Evolutionary conservation across 2,329 filamentous ascomycete genomes (phyloP), one percentile per base, ranked within the genome.

Genomic region (Aspergillus fructus): DNA sequence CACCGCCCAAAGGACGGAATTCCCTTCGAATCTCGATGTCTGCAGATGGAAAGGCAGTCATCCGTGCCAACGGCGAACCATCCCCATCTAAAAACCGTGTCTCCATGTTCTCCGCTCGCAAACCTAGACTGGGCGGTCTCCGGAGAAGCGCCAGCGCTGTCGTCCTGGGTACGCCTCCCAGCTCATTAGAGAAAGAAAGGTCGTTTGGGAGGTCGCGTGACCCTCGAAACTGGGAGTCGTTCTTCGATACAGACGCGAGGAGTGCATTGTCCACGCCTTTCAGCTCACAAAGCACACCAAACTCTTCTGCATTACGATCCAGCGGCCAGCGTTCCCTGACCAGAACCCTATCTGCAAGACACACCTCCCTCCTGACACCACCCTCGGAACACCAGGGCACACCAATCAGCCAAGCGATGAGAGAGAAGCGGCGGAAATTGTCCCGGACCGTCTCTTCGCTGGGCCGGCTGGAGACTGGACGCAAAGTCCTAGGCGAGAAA

Each of bases 151-250:
- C 85, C 64, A 93, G 89, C 70, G 87, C 88, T 17, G 75, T 88
- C 39, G 78, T 81, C 39, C 79, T 82, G 55, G 76, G 84, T 60
- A 86, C 83, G 4, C 76, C 86, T n/a, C 81, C 82, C 23, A 81
- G 83, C 49, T 82, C 84, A 58, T 82, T 82, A 69, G 71, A 62
- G 45, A 68, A 66, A 55, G 70, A 75, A 40, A 77, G 88, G 17
- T 77, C 78, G 34, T 86, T 87, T 55, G 90, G 90, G 54, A 85
- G 93, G 56, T 96, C 93, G 56, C 87, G 91, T 54, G 90, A 97
- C 72, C 90, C 92, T 17, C 87, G 92, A 50, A 90, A 89, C 6
- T 97, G 93, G 93, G 91, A 96, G 68, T 91, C 91, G 56, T 93
- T 90, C 77, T 93, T 91, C 67, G 91, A 96, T 69, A 87, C 88